Conservation (phyloP, 495 filamentous ascomycete species). For the Trypethelium eluteriae region DNA sequence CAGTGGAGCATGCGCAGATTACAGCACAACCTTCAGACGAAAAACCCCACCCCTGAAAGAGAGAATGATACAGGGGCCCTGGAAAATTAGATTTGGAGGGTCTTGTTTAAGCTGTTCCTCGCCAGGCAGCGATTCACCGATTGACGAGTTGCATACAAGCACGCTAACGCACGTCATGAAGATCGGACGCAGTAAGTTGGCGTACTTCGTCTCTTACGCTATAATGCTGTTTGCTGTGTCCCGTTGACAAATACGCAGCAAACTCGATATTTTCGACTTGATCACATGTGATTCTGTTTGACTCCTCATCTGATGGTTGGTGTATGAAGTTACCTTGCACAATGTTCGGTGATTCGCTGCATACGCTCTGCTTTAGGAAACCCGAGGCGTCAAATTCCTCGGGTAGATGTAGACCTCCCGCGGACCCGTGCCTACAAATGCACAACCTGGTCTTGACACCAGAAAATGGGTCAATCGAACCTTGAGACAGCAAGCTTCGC, state of each 20-base stretch:
- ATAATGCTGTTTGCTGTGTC: neutral
- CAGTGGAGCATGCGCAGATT: neutral
- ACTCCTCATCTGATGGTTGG: neutral
- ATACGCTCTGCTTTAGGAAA: neutral
- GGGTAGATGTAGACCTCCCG: neutral
- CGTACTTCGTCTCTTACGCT: neutral
- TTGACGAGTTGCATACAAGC: too few species aligned
- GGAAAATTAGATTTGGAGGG: too few species aligned
- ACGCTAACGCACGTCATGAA: neutral
- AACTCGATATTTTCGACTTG: neutral
- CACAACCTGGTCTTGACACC: neutral
- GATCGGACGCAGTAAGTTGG: too few species aligned
- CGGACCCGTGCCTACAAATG: neutral
- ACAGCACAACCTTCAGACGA: neutral
- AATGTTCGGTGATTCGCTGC: neutral
- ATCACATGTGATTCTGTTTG: neutral
- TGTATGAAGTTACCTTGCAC: neutral
- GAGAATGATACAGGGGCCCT: too few species aligned
- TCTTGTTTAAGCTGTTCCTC: too few species aligned
- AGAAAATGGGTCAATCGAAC: neutral
- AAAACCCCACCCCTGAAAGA: too few species aligned
- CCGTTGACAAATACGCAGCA: neutral
- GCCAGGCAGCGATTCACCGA: too few species aligned
- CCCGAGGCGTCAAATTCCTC: neutral
- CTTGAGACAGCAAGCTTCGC: neutral